A percentile compares a stretch with the other conserved stretches of the same genome.
phyloP scores from a whole-genome alignment of 2,329 filamentous ascomycete species.

The Aureobasidium sp. region DNA sequence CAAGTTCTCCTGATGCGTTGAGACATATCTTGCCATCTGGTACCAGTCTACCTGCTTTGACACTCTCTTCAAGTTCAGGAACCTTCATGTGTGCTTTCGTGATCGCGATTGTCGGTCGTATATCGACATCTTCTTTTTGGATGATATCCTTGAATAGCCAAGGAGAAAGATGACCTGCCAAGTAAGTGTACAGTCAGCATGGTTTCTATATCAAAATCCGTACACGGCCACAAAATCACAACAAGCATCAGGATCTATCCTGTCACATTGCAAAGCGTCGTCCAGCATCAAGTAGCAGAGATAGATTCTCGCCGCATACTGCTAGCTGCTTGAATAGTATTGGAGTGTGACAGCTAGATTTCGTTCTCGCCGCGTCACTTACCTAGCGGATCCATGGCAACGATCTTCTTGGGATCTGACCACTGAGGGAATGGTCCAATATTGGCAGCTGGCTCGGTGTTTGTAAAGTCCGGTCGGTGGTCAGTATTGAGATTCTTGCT shows the following conservation, averaged over 20 bases:
- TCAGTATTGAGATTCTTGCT: conserved; percentile 79
- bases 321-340: background rate
- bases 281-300: background rate
- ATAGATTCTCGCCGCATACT: background rate
- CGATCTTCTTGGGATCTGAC: conserved; percentile 77
- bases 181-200: background rate
- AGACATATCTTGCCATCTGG: conserved; percentile 85
- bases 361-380: background rate
- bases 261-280: background rate
- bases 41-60: conserved; percentile 64
- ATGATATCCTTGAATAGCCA: conserved; percentile 77
- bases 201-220: background rate
- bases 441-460: conserved; percentile 84
- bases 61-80: conserved; percentile 87
- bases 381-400: conserved; percentile 88
- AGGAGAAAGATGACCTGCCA: conserved; percentile 62
- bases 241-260: background rate
- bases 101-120: conserved; percentile 83
- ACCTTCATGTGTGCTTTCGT: conserved; percentile 93
- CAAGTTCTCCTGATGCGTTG: conserved; percentile 76
- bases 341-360: background rate
- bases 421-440: conserved; percentile 76
- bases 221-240: background rate
- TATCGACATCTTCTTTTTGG: conserved; percentile 70
- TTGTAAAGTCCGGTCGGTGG: conserved; percentile 69